Conservation (phyloP, 257 asterid genomes). For the Petrea volubilis region DNA sequence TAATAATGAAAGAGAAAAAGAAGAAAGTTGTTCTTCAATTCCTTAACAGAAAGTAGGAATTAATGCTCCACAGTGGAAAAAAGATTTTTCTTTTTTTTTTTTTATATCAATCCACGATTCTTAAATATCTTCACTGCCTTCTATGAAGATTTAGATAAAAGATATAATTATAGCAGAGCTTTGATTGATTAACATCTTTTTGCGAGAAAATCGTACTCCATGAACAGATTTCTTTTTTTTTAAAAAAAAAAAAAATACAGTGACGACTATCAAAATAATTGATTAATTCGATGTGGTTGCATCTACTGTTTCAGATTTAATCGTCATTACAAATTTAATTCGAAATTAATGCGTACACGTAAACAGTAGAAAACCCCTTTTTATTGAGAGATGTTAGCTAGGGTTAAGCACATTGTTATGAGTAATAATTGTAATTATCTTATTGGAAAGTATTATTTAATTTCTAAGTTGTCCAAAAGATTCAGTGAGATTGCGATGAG, state of each 20-base stretch:
- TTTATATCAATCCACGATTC: slow-evolving; percentile 26
- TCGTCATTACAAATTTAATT: slow-evolving; percentile 14
- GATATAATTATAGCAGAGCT: not conserved
- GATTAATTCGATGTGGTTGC: slow-evolving; percentile 27
- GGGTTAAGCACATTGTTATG: not conserved
- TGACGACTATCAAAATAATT: slow-evolving; percentile 17
- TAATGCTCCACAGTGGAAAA: slow-evolving; percentile 19
- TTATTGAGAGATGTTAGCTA: no score
- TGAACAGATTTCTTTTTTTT: not conserved
- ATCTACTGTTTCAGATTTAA: slow-evolving; percentile 27
- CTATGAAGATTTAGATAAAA: slow-evolving; percentile 36
- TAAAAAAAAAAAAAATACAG: not conserved
- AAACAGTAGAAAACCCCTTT: slow-evolving; percentile 1
- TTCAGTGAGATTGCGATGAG: not conserved
- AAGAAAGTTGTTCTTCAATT: slow-evolving; percentile 17
- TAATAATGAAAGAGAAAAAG: slow-evolving; percentile 15
- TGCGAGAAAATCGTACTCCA: slow-evolving; percentile 21
- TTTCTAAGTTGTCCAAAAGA: not conserved
- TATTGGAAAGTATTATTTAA: not conserved
- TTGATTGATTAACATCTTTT: slow-evolving; percentile 17
- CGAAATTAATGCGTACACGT: slow-evolving; percentile 36
- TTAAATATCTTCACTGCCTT: slow-evolving; percentile 37
- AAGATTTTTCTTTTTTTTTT: slow-evolving; percentile 16
- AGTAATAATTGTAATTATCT: no score
- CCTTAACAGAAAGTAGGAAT: slow-evolving; percentile 22